phyloP scores from a whole-genome alignment of 257 asterid species.

The Plantago elongata region DNA sequence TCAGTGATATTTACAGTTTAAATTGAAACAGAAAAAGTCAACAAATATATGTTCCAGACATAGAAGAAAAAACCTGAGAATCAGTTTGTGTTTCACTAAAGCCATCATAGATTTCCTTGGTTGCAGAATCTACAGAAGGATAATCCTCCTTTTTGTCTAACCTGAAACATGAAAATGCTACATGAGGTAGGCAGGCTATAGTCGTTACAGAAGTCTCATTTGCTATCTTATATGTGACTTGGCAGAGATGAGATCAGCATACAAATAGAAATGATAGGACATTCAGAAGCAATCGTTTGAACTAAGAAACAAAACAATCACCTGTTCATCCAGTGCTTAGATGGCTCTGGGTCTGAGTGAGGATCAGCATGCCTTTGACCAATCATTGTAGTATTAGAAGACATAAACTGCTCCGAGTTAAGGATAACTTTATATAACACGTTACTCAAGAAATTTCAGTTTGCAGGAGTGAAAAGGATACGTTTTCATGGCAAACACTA shows the following conservation, averaged over 20 bases:
- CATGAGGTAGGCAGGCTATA: conserved; percentile 10
- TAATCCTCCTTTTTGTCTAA: conserved; percentile 44
- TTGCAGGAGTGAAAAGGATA: conserved; percentile 40
- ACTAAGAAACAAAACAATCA: conserved; percentile 16
- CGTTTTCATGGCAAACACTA: conserved; percentile 54
- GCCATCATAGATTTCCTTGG: conserved; percentile 45
- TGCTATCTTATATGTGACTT: conserved; percentile 8
- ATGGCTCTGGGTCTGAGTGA: conserved; percentile 44
- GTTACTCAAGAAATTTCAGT: conserved; percentile 14
- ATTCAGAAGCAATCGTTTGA: neutral
- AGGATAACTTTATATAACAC: conserved; percentile 33
- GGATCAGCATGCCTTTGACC: conserved; percentile 51
- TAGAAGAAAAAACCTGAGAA: conserved; percentile 65
- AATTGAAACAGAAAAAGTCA: conserved; percentile 11
- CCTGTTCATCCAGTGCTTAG: conserved; percentile 76
- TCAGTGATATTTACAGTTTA: conserved; percentile 12
- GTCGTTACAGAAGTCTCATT: conserved; percentile 3
- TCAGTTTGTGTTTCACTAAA: conserved; percentile 93
- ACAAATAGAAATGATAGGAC: conserved; percentile 13
- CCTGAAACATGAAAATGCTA: conserved; percentile 37
- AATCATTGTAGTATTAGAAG: conserved; percentile 58
- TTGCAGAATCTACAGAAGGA: conserved; percentile 35
- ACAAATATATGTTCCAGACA: conserved; percentile 12
- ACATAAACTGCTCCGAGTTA: conserved; percentile 48
- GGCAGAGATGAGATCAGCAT: conserved; percentile 16